Percentiles rank a stretch among this genome's conserved stretches.
Conservation (phyloP, 805 yeast genomes). For the Zygosaccharomyces siamensis region DNA sequence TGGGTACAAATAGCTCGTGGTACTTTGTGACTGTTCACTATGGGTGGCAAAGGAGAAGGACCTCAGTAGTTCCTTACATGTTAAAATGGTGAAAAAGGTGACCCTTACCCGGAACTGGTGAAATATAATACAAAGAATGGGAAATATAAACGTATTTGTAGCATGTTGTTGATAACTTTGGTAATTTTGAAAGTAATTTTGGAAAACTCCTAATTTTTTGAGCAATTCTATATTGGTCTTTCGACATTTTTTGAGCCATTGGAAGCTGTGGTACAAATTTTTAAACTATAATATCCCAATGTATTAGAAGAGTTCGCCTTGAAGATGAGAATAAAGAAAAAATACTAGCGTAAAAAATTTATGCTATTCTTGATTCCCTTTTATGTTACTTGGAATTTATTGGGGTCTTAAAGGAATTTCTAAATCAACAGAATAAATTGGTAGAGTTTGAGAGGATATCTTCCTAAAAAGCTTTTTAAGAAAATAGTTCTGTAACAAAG, state of each 20-base stretch:
- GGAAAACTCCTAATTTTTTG: background rate
- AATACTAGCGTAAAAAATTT: too few relatives aligned
- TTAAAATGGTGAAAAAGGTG: background rate
- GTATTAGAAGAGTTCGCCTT: too few relatives aligned
- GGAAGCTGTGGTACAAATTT: background rate
- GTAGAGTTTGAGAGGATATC: too few relatives aligned
- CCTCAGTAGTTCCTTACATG: slow-evolving; percentile 3
- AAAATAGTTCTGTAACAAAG: too few relatives aligned
- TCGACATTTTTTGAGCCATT: background rate
- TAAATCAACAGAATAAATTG: too few relatives aligned
- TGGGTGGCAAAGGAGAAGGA: slow-evolving; percentile 7
- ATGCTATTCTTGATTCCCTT: too few relatives aligned
- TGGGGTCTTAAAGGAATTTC: too few relatives aligned
- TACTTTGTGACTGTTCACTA: background rate
- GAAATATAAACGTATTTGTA: background rate
- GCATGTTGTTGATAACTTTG: background rate
- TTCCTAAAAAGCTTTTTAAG: too few relatives aligned
- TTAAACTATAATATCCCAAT: background rate
- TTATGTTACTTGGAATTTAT: too few relatives aligned
- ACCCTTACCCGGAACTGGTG: background rate
- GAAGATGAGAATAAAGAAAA: too few relatives aligned
- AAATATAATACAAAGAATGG: background rate
- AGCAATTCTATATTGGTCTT: background rate
- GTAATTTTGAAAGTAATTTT: background rate
- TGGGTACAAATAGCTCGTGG: background rate